Evolutionary conservation across 352 stramenopile species (phyloP), one percentile per base, ranked within the genome.

Genomic region (Pythium oligandrum): DNA sequence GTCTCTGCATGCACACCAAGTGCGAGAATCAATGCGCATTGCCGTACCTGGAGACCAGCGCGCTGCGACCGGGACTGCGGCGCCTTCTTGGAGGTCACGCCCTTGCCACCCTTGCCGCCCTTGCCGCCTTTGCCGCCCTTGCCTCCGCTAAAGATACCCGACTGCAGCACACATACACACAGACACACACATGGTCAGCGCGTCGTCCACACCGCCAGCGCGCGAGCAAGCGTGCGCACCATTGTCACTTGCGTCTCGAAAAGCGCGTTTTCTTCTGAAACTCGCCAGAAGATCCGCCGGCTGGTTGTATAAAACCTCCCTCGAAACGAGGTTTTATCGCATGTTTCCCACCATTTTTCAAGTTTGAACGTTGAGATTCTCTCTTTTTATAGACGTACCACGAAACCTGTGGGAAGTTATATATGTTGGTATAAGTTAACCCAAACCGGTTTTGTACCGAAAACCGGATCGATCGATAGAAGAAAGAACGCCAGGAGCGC

Each of bases 101-200:
- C 97, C 73, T 99, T 99, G 67, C 97, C 97, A 46, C 97, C 98
- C 85, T 99, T 99, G 75, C 97, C 97, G 65, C 95, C 96, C 68
- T 98, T 98, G 54, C 94, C 94, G 47, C 94, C 96, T 73, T 98
- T 98, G 42, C 94, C 93, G 57, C 92, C 96, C 72, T 98, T 98
- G 42, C 94, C 93, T 58, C 92, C 96, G 83, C 97, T 95, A 58
- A 83, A 81, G 48, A 92, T 79, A 42, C 73, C 75, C 57, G 81
- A 92, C 83, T 93, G 56, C 31, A 48, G 7, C 8, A 48, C 8
- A 26, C 17, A 26, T 26, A 26, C 17, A 26, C 17, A 26, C 17
- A 26, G 17, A 26, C 17, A 26, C 17, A 26, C 17, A 26, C 17
- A 26, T 26, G 17, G 17, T 26, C 17, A 26, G 17, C 17, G 17